Base-by-base conservation (phyloP, 2,329 filamentous ascomycete genomes). In the Daldinia sp. region DNA sequence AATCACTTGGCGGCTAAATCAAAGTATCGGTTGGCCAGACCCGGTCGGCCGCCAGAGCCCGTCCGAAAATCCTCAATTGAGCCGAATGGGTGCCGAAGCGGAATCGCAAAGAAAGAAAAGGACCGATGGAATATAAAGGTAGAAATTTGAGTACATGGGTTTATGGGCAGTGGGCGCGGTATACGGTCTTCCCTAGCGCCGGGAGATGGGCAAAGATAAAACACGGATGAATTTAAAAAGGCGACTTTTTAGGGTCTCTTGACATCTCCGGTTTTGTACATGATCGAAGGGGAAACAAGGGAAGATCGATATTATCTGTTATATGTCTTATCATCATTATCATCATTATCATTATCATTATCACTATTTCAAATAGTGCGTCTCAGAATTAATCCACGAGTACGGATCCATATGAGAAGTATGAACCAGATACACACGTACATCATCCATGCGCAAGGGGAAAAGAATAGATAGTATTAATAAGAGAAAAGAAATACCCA, bases 1-100 rank as follows among this genome's bases (percentile, higher is more conserved):
- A 67, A 67, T 64, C 49, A 67, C 37, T 48, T 49, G 58, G 61
- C 61, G 64, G 57, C 64, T 67, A 67, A 67, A 66, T 58, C 59
- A 13, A 61, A 61, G 59, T 53, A 43, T 61, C 57, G 58, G 61
- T 55, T 64, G 43, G 25, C 62, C 34, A 59, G 49, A 49, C 50
- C 56, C 37, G 58, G 47, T 53, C 52, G 35, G 51, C 41, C 49
- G 51, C 43, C 53, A 56, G 53, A 61, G 41, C 50, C 50, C 34
- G 50, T 53, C 45, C 45, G 23, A 3, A 41, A 53, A 53, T 54
- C 47, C 48, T 61, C 61, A 64, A 63, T 67, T 63, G 63, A 66
- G 61, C 67, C 67, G 67, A 69, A 56, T 55, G 58, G 57, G 25
- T 60, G 59, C 67, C 64, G 59, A 63, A 59, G 34, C 43, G 21